phyloP scores from a whole-genome alignment of 768 basidiomycete species.

The Gelatoporia subvermispora region DNA sequence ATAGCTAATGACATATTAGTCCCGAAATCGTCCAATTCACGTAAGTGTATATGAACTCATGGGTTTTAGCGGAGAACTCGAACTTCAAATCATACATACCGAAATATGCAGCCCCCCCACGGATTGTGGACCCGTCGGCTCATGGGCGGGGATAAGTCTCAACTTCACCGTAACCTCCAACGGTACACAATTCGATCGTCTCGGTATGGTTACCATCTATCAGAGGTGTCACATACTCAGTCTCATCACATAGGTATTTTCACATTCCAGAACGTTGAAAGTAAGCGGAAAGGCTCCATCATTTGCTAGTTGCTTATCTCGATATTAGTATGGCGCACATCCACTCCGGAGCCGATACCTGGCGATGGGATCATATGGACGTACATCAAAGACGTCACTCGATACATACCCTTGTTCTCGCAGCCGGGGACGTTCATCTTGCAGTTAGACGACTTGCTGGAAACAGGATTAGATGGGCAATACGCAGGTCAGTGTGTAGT shows the following conservation, averaged over 20 bases:
- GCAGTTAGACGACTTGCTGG: constrained; percentile 66
- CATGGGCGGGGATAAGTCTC: constrained; percentile 71
- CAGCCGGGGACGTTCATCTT: constrained; percentile 66
- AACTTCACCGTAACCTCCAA: constrained; percentile 80
- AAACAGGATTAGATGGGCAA: constrained; percentile 53
- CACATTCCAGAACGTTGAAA: constrained; percentile 75
- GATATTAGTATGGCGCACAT: constrained; percentile 67
- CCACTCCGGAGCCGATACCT: constrained; percentile 68
- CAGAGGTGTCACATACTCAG: neutral
- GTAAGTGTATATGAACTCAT: constrained; percentile 31
- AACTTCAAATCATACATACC: neutral
- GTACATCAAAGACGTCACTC: constrained; percentile 69
- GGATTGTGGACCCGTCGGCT: constrained; percentile 63
- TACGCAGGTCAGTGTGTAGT: constrained; percentile 50
- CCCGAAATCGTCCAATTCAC: constrained; percentile 59
- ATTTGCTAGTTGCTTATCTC: neutral
- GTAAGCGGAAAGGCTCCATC: constrained; percentile 34
- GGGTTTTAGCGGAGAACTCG: neutral
- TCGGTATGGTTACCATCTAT: constrained; percentile 8
- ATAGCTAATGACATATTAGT: constrained; percentile 28
- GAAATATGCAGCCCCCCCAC: constrained; percentile 72
- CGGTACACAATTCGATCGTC: constrained; percentile 70
- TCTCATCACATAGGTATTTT: constrained; percentile 41
- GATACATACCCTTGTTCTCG: constrained; percentile 65
- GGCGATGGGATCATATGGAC: constrained; percentile 77